A percentile compares a stretch with the other conserved stretches of the same genome.
Conservation (phyloP, 768 basidiomycete genomes). For the Podaxis rugospora region DNA sequence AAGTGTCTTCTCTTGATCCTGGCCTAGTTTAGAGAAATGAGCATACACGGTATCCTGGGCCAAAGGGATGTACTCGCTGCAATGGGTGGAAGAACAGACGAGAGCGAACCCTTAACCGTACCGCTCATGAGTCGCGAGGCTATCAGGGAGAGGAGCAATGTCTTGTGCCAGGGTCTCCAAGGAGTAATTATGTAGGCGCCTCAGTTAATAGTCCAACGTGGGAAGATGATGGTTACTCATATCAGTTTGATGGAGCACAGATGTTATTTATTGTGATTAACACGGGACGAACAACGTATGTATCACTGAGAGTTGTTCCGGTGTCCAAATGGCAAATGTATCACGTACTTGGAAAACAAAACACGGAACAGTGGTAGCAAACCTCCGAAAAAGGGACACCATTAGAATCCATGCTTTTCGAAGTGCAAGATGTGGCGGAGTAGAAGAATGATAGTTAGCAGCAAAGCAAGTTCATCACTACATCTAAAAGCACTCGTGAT, state of each 20-base stretch:
- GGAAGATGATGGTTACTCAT: constrained; percentile 5
- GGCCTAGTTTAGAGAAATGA: constrained; percentile 22
- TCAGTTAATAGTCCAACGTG: background rate
- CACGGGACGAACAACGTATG: background rate
- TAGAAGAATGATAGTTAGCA: constrained; percentile 20
- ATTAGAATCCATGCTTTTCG: constrained; percentile 18
- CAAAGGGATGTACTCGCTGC: constrained; percentile 16
- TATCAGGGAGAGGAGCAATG: background rate
- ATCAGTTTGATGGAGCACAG: background rate
- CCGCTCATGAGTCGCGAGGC: constrained; percentile 9
- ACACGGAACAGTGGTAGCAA: background rate
- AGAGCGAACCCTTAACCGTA: constrained; percentile 26
- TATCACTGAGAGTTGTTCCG: background rate
- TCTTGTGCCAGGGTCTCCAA: no score
- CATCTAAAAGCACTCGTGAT: background rate
- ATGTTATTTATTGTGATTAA: background rate
- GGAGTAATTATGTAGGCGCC: background rate
- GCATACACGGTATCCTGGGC: background rate
- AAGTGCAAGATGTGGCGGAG: constrained; percentile 18
- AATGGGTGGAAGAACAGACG: constrained; percentile 25
- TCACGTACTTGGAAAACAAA: background rate
- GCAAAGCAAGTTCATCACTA: constrained; percentile 3
- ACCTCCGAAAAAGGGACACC: background rate
- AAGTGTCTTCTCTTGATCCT: constrained; percentile 47
- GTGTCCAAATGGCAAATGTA: background rate